These are phyloP conservation scores for Aureobasidium sp. DNA, from an alignment of 2,329 filamentous ascomycete genomes.

Conservation along the genomic window DNA sequence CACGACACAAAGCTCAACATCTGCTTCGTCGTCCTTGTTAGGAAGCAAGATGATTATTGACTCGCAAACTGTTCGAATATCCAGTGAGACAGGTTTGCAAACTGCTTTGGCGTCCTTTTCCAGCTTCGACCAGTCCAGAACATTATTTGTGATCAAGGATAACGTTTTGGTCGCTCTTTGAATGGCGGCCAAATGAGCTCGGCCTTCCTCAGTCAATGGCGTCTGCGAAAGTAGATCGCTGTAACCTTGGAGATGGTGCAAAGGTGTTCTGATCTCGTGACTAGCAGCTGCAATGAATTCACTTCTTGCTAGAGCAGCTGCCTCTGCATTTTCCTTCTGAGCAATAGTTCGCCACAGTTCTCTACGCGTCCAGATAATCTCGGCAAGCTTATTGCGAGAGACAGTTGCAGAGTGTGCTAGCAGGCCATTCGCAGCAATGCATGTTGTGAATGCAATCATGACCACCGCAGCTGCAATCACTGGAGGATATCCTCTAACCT, in stretches of 20 bases:
- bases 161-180: constrained; percentile 31
- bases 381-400: constrained; percentile 24
- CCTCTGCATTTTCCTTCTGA: constrained; percentile 31
- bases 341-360: constrained; percentile 31
- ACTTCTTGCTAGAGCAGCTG: constrained; percentile 27
- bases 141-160: constrained; percentile 33
- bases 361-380: constrained; percentile 29
- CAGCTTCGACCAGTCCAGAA: constrained; percentile 33
- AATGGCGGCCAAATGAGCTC: constrained; percentile 28
- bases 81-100: constrained; percentile 27
- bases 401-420: constrained; percentile 31
- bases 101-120: constrained; percentile 28
- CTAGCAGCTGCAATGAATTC: constrained; percentile 32
- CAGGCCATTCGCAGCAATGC: constrained; percentile 30
- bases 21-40: constrained; percentile 28
- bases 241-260: constrained; percentile 34
- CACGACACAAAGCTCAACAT: constrained; percentile 29
- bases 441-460: constrained; percentile 29
- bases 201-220: constrained; percentile 28
- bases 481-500: constrained; percentile 27
- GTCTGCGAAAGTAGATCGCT: constrained; percentile 29
- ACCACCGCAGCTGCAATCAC: constrained; percentile 27
- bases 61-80: constrained; percentile 30
- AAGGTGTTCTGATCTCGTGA: constrained; percentile 32
- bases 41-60: constrained; percentile 30